Evolutionary conservation across 257 asterid species (phyloP).

Genomic region (Nicotiana otophora): DNA sequence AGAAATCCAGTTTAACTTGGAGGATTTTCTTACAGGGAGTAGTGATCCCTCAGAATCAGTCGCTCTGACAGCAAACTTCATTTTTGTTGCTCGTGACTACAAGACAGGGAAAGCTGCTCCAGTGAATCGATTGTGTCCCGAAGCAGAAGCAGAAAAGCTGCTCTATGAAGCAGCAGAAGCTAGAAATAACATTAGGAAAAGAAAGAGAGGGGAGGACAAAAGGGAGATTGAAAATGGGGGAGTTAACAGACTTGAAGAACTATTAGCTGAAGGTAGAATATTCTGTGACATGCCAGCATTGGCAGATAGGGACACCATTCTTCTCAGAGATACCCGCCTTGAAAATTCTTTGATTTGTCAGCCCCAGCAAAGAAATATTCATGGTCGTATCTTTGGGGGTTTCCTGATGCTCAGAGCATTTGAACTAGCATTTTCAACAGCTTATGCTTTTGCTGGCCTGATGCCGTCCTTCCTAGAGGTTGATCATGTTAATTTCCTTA

Average conservation of each 20-base stretch:
- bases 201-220: constrained; percentile 38
- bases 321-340: constrained; percentile 80
- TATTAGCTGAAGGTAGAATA: constrained; percentile 80
- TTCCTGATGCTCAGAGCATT: constrained; percentile 91
- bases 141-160: constrained; percentile 61
- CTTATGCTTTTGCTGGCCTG: constrained; percentile 91
- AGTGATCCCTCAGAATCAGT: constrained; percentile 46
- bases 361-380: constrained; percentile 97
- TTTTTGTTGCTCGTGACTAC: constrained; percentile 94
- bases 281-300: constrained; percentile 97
- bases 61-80: constrained; percentile 84
- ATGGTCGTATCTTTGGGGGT: constrained; percentile 96
- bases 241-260: constrained; percentile 43
- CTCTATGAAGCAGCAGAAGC: constrained; percentile 79
- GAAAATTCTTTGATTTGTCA: constrained; percentile 94
- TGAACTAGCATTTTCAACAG: constrained; percentile 81
- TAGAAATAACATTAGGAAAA: constrained; percentile 59
- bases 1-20: constrained; percentile 5
- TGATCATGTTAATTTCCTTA: constrained; percentile 89
- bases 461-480: constrained; percentile 94
- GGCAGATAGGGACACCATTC: constrained; percentile 90
- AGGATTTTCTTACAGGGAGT: constrained; percentile 31
- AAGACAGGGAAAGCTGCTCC: constrained; percentile 82
- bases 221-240: constrained; percentile 57
- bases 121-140: constrained; percentile 63